Base-by-base conservation (phyloP, 2,329 filamentous ascomycete species). In the Emmonsiellopsis sp. region DNA sequence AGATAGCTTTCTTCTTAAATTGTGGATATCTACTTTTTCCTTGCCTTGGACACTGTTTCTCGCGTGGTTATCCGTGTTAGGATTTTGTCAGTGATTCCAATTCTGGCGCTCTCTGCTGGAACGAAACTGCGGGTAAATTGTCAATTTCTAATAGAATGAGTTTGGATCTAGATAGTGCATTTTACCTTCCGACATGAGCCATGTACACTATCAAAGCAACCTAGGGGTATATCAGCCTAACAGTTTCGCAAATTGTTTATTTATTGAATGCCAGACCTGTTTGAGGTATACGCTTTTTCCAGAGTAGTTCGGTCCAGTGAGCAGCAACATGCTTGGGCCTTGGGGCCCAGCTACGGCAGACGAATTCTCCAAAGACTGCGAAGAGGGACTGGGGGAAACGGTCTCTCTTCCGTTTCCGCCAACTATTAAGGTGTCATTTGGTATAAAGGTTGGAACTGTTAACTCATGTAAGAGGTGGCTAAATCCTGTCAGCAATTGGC, bases 211-310 rank as follows among this genome's bases (percentile, higher is more conserved):
- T 93, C 49, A 96, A 74, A 4, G 91, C 93, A 34, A 89, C 82
- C 70, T 71, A 26, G 13, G 26, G 9, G n/a, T n/a, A 10, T 3
- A 16, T 63, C 16, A 61, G 52, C 46, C 15, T n/a, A 30, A 13
- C 11, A 26, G 16, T 8, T 38, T 30, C 34, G 4, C 48, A 8
- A 13, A 53, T 42, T 15, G 15, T 37, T 26, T n/a, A n/a, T 38
- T 15, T 32, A 8, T 26, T 11, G 4, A 11, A 4, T 8, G 13
- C n/a, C 57, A 58, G 54, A 66, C 69, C 67, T 98, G 92, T 68
- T 95, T 98, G 65, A 97, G 78, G 68, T 95, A 97, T 0, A 97
- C 82, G 61, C 90, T 97, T 69, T 98, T 98, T 0, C 93, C 93
- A 0, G 93, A 97, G 67, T 93, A 94, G 62, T 98, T 98, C 4